Evolutionary conservation across 1,139 yeast species (phyloP).

Genomic region (Debaryomycetaceae sp.): DNA sequence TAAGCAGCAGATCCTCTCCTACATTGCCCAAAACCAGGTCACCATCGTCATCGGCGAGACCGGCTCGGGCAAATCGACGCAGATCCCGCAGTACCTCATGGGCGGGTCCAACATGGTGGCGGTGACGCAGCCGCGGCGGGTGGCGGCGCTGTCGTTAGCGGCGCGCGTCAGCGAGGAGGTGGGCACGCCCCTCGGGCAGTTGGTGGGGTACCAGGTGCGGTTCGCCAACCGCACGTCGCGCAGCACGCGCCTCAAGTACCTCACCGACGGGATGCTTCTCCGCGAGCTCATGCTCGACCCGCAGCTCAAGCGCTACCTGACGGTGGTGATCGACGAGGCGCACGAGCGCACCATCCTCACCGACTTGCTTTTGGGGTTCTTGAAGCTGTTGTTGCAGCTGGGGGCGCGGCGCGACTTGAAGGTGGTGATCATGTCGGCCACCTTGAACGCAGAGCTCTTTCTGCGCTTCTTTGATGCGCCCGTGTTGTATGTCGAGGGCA

Average conservation of each 20-base stretch:
- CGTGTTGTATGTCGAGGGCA: constrained; percentile 81
- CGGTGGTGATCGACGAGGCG: constrained; percentile 91
- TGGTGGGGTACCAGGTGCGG: constrained; percentile 94
- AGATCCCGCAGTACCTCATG: constrained; percentile 86
- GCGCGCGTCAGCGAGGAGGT: constrained; percentile 87
- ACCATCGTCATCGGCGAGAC: constrained; percentile 91
- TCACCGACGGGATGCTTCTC: constrained; percentile 96
- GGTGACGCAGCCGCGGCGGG: constrained; percentile 96
- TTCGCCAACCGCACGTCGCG: constrained; percentile 45
- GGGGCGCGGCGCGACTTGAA: constrained; percentile 48
- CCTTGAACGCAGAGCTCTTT: constrained; percentile 88
- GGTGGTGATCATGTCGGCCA: constrained; percentile 86
- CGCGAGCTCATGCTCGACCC: constrained; percentile 85
- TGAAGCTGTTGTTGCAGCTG: constrained; percentile 56
- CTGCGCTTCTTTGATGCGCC: constrained; percentile 80
- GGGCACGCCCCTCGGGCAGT: constrained; percentile 71
- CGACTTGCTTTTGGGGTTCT: constrained; percentile 83
- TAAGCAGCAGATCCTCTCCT: constrained; percentile 55
- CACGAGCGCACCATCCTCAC: constrained; percentile 94
- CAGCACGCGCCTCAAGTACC: constrained; percentile 68
- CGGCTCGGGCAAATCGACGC: constrained; percentile 98
- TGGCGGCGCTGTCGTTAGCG: constrained; percentile 94
- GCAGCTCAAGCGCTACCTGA: constrained; percentile 57
- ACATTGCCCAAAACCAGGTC: constrained; percentile 55
- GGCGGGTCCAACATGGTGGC: constrained; percentile 61